Conservation (phyloP, 2,329 filamentous ascomycete genomes). For the Epichloe elymi region DNA sequence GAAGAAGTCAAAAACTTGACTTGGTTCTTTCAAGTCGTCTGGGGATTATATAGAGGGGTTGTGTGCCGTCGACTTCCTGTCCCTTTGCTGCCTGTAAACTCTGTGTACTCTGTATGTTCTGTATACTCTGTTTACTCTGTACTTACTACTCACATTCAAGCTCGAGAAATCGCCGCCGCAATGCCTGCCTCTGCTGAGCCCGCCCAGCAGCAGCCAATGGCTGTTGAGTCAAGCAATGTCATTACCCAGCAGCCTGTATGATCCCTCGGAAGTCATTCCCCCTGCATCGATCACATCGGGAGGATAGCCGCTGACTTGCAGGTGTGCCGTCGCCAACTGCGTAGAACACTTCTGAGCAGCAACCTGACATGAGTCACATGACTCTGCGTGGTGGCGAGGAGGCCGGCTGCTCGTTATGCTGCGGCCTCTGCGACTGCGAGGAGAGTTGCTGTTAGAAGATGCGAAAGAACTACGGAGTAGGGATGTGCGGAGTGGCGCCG, state of each 20-base stretch:
- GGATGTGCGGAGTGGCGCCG: too few relatives aligned
- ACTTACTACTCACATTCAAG: not conserved
- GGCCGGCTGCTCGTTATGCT: slow-evolving; percentile 2
- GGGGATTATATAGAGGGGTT: not conserved
- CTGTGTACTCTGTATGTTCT: not conserved
- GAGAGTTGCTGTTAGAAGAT: not conserved
- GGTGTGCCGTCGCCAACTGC: not conserved
- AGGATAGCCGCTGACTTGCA: not conserved
- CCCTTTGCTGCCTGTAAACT: not conserved
- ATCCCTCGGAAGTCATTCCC: not conserved
- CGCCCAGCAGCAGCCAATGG: not conserved
- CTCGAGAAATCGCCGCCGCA: not conserved
- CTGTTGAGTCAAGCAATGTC: not conserved
- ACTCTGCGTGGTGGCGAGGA: slow-evolving; percentile 1
- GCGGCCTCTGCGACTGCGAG: slow-evolving; percentile 1
- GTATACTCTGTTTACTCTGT: not conserved
- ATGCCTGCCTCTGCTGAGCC: not conserved
- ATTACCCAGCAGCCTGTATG: slow-evolving; percentile 1
- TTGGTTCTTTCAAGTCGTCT: not conserved
- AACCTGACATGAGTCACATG: slow-evolving; percentile 2
- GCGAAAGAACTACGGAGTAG: too few relatives aligned
- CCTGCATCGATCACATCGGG: not conserved
- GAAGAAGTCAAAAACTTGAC: not conserved
- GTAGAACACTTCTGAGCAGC: slow-evolving; percentile 1
- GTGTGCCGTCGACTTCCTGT: not conserved